Evolutionary conservation across 176 grass and related monocot genomes (phyloP), one percentile per base, ranked within the genome.

Genomic region (Avena insularis): DNA sequence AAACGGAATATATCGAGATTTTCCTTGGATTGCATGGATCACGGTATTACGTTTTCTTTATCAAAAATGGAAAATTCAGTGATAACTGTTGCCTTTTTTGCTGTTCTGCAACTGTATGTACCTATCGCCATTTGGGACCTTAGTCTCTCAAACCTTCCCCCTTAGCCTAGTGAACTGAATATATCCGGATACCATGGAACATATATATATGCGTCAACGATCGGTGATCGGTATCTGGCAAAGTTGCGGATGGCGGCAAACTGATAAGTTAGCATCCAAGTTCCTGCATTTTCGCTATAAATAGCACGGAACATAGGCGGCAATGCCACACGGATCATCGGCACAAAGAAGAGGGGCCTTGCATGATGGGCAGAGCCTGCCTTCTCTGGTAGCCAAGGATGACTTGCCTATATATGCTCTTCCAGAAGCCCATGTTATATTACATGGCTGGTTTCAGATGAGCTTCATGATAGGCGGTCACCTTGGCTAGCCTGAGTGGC

Each of bases 361-460:
- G 63, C 85, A 90, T 90, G 88, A 85, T 71, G 85, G 80, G 56
- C 14, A 78, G 88, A 90, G 85, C 77, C 47, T 60, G 72, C 27
- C 70, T 87, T n/a, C 46, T 87, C 40, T 84, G 84, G 75, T 92
- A 92, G 91, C 91, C 91, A 92, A 91, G 90, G 86, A 91, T 91
- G 90, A 91, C 85, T 93, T 93, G 91, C 91, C 91, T 93, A 90
- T 55, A 90, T 55, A 51, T 31, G 25, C 71, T 89, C 74, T 12
- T 63, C 71, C 79, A 55, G 81, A 62, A 45, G 77, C 45, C 43
- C 68, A 40, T 66, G 72, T 56, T 57, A 13, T 21, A 35, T 15
- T 60, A 13, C 46, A 33, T 75, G 66, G 49, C 43, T 19, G 29
- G 76, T 81, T 79, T 79, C 77, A 5, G 69, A 55, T 78, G 85